These are phyloP conservation scores for Ambrosia trifida DNA, from an alignment of 129 eudicot species.

Conservation along the genomic window DNA sequence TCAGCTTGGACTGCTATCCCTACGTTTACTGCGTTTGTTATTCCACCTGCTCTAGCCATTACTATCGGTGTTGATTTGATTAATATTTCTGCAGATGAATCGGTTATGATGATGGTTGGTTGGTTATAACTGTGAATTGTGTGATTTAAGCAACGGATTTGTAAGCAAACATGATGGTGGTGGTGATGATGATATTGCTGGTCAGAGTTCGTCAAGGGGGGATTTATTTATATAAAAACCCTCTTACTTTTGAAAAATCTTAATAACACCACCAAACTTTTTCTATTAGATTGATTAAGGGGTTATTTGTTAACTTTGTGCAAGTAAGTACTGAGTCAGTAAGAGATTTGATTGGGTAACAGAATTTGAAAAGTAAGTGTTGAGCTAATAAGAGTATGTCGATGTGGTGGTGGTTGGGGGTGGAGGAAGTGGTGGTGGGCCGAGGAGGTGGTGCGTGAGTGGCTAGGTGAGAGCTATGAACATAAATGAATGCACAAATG, in stretches of 20 bases:
- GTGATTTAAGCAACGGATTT: slow-evolving; percentile 32
- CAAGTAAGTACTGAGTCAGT: too few species aligned
- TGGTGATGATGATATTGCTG: slow-evolving; percentile 22
- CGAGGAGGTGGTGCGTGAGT: too few species aligned
- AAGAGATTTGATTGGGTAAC: too few species aligned
- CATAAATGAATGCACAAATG: too few species aligned
- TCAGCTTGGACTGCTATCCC: slow-evolving; percentile 98
- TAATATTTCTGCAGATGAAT: slow-evolving; percentile 2
- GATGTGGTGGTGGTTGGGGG: too few species aligned
- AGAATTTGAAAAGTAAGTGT: too few species aligned
- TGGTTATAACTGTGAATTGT: slow-evolving; percentile 7
- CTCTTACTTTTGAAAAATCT: slow-evolving; percentile 1
- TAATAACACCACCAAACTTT: background rate
- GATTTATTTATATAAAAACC: background rate
- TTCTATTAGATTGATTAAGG: too few species aligned
- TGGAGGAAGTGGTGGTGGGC: too few species aligned
- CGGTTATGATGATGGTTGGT: slow-evolving; percentile 20
- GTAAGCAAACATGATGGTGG: slow-evolving; percentile 20
- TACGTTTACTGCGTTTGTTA: slow-evolving; percentile 91
- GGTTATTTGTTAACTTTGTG: too few species aligned
- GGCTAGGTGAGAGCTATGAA: too few species aligned
- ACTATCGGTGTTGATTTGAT: background rate
- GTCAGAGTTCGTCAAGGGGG: slow-evolving; percentile 22
- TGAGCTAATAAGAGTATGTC: too few species aligned
- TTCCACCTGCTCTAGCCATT: slow-evolving; percentile 89